Conservation (phyloP, 2,329 filamentous ascomycete species). For the Diaporthe capsici region DNA sequence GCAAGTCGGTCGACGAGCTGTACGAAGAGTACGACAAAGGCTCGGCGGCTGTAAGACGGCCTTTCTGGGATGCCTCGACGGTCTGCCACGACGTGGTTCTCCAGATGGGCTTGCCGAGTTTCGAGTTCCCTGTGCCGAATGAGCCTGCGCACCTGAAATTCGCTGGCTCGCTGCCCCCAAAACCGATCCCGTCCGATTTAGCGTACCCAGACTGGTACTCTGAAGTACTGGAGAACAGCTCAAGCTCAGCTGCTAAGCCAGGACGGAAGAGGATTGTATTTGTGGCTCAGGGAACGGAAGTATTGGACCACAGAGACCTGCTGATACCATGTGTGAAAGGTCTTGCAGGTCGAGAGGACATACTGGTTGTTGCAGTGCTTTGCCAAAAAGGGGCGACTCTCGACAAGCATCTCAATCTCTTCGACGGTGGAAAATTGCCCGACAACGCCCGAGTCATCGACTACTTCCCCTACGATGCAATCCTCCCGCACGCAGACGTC, state of each 20-base stretch:
- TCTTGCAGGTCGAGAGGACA: slow-evolving; percentile 57
- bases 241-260: slow-evolving; percentile 10
- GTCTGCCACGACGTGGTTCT: slow-evolving; percentile 36
- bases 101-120: slow-evolving; percentile 35
- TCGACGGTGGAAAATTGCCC: slow-evolving; percentile 48
- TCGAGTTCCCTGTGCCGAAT: slow-evolving; percentile 32
- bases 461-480: slow-evolving; percentile 62
- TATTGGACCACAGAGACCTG: slow-evolving; percentile 56
- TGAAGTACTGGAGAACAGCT: slow-evolving; percentile 53
- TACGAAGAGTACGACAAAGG: background rate
- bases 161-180: slow-evolving; percentile 49
- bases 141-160: slow-evolving; percentile 36
- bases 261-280: slow-evolving; percentile 57
- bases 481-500: slow-evolving; percentile 59
- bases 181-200: slow-evolving; percentile 48
- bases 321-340: slow-evolving; percentile 60
- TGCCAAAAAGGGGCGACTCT: slow-evolving; percentile 46
- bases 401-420: slow-evolving; percentile 42
- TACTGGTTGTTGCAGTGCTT: slow-evolving; percentile 54
- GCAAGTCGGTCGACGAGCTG: slow-evolving; percentile 22
- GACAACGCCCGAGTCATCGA: slow-evolving; percentile 60
- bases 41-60: background rate
- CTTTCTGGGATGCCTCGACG: slow-evolving; percentile 29
- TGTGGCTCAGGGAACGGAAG: slow-evolving; percentile 64
- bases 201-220: slow-evolving; percentile 61